Percentiles rank a stretch among this genome's conserved stretches.
Evolutionary conservation across 345 rosid genomes (phyloP).

Genomic region (Tarenaya hassleriana): DNA sequence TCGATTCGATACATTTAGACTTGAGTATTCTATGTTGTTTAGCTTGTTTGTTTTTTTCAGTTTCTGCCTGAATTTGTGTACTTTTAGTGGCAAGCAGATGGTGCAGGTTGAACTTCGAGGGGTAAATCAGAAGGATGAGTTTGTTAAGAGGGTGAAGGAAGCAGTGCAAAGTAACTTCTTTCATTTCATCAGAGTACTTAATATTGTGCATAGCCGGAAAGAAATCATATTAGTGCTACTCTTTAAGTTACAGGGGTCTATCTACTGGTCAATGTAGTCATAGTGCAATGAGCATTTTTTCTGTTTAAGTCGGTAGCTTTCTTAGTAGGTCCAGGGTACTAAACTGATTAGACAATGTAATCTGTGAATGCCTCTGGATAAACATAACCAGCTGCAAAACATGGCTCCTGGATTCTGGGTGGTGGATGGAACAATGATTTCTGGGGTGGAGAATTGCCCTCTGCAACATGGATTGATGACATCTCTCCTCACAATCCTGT

Average conservation of each 20-base stretch:
- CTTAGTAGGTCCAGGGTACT: background rate
- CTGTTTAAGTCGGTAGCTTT: background rate
- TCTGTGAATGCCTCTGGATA: background rate
- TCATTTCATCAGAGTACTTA: slow-evolving; percentile 7
- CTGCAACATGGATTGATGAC: slow-evolving; percentile 78
- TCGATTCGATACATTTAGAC: background rate
- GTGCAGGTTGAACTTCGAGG: slow-evolving; percentile 53
- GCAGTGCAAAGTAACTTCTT: slow-evolving; percentile 55
- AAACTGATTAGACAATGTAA: background rate
- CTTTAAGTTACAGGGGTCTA: no score
- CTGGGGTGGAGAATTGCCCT: slow-evolving; percentile 91
- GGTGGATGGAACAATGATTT: slow-evolving; percentile 96
- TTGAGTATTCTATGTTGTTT: background rate
- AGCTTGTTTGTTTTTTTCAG: background rate
- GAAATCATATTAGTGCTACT: background rate
- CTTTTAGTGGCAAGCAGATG: slow-evolving; percentile 55
- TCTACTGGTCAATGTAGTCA: background rate
- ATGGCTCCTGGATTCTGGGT: slow-evolving; percentile 80
- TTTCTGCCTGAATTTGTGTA: no score
- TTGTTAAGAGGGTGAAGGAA: slow-evolving; percentile 64
- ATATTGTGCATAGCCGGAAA: background rate
- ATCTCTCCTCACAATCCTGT: slow-evolving; percentile 73
- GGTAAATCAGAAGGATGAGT: slow-evolving; percentile 53
- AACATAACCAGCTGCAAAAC: slow-evolving; percentile 38
- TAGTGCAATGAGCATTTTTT: background rate